Conservation (phyloP, 2,329 filamentous ascomycete genomes). For the Diaporthe citrichinensis region DNA sequence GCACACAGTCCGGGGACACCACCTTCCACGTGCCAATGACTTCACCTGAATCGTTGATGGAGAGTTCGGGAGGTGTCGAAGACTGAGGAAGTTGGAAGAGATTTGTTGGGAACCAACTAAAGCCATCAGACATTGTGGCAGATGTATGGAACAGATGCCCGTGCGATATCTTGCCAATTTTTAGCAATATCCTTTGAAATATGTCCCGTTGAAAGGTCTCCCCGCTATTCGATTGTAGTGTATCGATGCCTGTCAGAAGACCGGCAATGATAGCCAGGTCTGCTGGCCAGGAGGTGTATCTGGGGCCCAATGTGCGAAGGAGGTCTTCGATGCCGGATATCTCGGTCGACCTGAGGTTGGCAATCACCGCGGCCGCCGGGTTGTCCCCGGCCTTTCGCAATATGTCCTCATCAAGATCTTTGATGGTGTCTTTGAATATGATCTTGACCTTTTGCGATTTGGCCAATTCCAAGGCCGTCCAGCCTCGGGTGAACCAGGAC, state of each 20-base stretch:
- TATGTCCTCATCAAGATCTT: conserved; percentile 47
- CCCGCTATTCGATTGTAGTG: conserved; percentile 24
- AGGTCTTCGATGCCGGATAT: conserved; percentile 43
- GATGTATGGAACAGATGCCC: conserved; percentile 27
- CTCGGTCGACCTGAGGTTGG: conserved; percentile 8
- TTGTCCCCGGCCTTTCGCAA: conserved; percentile 22
- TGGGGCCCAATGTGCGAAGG: conserved; percentile 43
- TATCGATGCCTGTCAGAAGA: conserved; percentile 43
- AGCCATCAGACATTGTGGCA: conserved; percentile 21
- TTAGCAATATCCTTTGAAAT: conserved; percentile 7
- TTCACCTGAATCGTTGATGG: background rate
- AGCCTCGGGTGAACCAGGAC: conserved; percentile 45
- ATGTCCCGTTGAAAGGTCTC: conserved; percentile 15
- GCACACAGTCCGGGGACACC: background rate
- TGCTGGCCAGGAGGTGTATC: conserved; percentile 46
- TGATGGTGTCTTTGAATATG: conserved; percentile 43
- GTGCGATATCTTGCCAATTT: conserved; percentile 16
- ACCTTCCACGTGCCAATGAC: conserved; percentile 9
- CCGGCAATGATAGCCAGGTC: conserved; percentile 46
- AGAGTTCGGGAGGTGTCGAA: background rate
- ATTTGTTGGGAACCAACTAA: conserved; percentile 27
- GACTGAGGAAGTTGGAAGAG: conserved; percentile 12
- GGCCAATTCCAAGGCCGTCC: conserved; percentile 46
- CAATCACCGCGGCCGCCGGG: background rate
- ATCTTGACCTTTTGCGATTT: conserved; percentile 44